Evolutionary conservation across 2,329 filamentous ascomycete genomes (phyloP), one percentile per base, ranked within the genome.

Genomic region (Fonsecaea pedrosoi): DNA sequence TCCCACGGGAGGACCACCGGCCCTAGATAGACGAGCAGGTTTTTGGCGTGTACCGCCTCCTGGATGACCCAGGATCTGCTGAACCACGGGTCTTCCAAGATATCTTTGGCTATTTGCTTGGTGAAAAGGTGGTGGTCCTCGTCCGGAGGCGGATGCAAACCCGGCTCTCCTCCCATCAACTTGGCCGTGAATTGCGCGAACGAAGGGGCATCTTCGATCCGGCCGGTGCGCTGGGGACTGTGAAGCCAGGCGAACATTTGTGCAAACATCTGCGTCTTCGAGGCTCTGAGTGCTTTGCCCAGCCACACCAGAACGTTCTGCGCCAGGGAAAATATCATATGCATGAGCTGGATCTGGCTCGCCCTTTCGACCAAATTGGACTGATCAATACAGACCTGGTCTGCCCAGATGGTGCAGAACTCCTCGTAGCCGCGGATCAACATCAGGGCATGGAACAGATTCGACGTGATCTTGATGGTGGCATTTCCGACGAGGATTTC

Each of bases 311-410:
- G 21, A 18, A 54, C 50, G 32, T 34, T 54, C 9, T 34, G 21
- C 50, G 50, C 50, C 25, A 30, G 32, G 21, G 50, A 34, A n/a
- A 54, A 54, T 32, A 54, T 54, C 32, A 32, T 54, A 21, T 54
- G 50, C 50, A 54, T 54, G 2, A 25, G 21, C 21, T 34, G 21
- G 3, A 54, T 25, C 32, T 54, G 50, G 10, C 25, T 32, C 32
- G 50, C 21, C 32, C 50, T 54, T 25, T 54, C 50, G 1, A 6
- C 10, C 50, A 54, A 34, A 7, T 30, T n/a, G 15, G 50, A 12
- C 50, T 54, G 50, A 13, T 54, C 15, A 9, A 54, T 54, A 34
- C 50, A 54, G 32, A 54, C 4, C 32, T 30, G 25, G 32, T 54
- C 50, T 1, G 32, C 50, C 50, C 50, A 54, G 40, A 45, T 4